Conservation (phyloP, 2,329 filamentous ascomycete genomes). For the Fusarium decemcellulare region DNA sequence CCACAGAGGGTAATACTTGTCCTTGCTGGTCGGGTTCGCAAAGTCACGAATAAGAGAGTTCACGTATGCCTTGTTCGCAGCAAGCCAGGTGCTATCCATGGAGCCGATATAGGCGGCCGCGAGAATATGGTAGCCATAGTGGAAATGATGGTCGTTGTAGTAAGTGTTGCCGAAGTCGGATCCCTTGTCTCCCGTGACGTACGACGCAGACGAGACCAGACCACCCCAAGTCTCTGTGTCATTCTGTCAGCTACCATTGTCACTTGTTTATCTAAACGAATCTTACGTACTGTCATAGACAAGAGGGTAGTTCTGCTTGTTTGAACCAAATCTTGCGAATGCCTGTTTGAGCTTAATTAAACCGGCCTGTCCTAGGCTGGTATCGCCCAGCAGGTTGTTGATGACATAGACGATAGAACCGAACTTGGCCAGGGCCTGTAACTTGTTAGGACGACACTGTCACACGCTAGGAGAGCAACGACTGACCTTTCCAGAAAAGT, state of each 20-base stretch:
- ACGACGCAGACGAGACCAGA: conserved; percentile 82
- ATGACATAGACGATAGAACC: conserved; percentile 77
- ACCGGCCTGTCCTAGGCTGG: conserved; percentile 68
- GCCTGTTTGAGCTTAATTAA: conserved; percentile 74
- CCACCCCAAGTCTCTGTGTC: conserved; percentile 79
- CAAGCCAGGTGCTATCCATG: conserved; percentile 82
- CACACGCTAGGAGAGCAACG: too few species aligned
- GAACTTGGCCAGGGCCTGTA: conserved; percentile 80
- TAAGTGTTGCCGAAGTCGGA: conserved; percentile 92
- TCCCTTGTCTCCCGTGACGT: conserved; percentile 76
- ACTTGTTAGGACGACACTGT: conserved; percentile 10
- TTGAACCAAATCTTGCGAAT: conserved; percentile 76
- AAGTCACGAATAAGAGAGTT: conserved; percentile 87
- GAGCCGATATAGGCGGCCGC: conserved; percentile 86
- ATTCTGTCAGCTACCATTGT: conserved; percentile 30
- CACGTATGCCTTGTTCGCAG: conserved; percentile 82
- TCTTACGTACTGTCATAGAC: conserved; percentile 70
- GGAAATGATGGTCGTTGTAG: conserved; percentile 84
- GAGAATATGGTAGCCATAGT: conserved; percentile 92
- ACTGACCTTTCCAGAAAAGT: conserved; percentile 87
- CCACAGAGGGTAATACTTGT: conserved; percentile 84
- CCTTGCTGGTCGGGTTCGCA: conserved; percentile 80
- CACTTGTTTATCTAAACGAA: neutral
- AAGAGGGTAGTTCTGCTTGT: conserved; percentile 77
- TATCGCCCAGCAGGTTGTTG: conserved; percentile 73